A percentile compares a stretch with the other conserved stretches of the same genome.
phyloP scores from a whole-genome alignment of 345 rosid species.

The Chamaenerion angustifolium region DNA sequence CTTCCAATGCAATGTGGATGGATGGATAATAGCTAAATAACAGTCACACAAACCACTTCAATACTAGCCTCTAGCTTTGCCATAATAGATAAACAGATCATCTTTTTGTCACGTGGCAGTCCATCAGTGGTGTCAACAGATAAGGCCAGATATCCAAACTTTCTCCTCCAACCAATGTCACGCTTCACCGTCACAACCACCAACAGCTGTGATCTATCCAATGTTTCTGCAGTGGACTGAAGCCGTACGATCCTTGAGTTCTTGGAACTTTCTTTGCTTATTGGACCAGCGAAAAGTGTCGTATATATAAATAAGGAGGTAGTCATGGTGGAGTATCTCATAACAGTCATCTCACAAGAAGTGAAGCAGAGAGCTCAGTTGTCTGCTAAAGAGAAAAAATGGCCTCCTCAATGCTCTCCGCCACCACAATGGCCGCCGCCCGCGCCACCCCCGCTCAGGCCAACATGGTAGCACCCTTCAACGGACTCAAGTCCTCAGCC shows the following conservation, averaged over 20 bases:
- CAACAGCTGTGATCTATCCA: slow-evolving; percentile 1
- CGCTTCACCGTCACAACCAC: slow-evolving; percentile 5
- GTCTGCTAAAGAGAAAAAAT: slow-evolving; percentile 7
- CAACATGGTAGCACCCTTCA: slow-evolving; percentile 28
- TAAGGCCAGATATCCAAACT: slow-evolving; percentile 8
- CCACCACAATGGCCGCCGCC: slow-evolving; percentile 18
- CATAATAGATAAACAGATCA: background rate
- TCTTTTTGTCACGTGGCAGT: slow-evolving; percentile 12
- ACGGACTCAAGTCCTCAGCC: slow-evolving; percentile 21
- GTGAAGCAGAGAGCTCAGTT: background rate
- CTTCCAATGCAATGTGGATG: too few species aligned
- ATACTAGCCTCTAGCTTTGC: background rate
- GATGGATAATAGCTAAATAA: background rate
- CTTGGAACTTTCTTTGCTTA: too few species aligned
- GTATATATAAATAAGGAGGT: too few species aligned
- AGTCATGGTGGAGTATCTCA: too few species aligned
- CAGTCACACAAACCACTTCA: background rate
- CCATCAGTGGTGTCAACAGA: slow-evolving; percentile 7
- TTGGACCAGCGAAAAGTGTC: too few species aligned
- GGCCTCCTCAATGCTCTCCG: slow-evolving; percentile 23
- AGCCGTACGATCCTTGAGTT: too few species aligned
- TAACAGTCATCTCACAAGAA: too few species aligned
- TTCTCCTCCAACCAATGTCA: slow-evolving; percentile 2
- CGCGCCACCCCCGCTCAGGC: slow-evolving; percentile 13
- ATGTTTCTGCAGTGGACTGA: too few species aligned